A percentile compares a stretch with the other conserved stretches of the same genome.
Conservation (phyloP, 1,284 basidiomycete genomes). For the Ganoderma meredithae region DNA sequence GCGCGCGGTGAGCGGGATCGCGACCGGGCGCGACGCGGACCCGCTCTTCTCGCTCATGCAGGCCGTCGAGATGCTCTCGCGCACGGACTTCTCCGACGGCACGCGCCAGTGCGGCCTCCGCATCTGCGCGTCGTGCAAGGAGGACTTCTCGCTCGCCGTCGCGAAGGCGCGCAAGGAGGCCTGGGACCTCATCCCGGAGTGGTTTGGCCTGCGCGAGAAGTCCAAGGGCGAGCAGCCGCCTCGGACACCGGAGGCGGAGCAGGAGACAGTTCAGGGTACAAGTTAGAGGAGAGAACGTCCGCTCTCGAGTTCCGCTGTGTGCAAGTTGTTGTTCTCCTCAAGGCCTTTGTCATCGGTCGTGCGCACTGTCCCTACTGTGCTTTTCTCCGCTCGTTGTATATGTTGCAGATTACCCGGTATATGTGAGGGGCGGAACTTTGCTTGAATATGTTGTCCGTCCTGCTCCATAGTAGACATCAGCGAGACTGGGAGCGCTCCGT, state of each 20-base stretch:
- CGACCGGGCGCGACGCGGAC: constrained; percentile 74
- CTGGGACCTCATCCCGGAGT: constrained; percentile 68
- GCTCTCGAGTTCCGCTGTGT: not conserved
- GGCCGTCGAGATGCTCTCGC: constrained; percentile 71
- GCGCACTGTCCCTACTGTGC: not conserved
- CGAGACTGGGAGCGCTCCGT: not conserved
- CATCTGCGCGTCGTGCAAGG: constrained; percentile 68
- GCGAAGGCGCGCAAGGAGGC: constrained; percentile 64
- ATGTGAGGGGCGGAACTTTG: not conserved
- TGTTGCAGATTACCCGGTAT: not conserved
- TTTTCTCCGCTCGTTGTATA: not conserved
- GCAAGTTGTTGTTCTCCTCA: not conserved
- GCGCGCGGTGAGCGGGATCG: constrained; percentile 72
- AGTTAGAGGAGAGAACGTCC: not conserved
- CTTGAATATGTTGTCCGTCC: not conserved
- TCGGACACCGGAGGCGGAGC: not conserved
- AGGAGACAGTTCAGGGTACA: constrained; percentile 3
- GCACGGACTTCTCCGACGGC: constrained; percentile 74
- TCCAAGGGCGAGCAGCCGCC: not conserved
- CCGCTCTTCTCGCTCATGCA: constrained; percentile 72
- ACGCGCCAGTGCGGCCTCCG: constrained; percentile 60
- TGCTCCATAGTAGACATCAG: not conserved
- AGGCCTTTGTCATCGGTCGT: not conserved
- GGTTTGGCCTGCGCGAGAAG: constrained; percentile 61
- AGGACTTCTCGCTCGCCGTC: constrained; percentile 61